These are phyloP conservation scores for Kuraishia molischiana DNA, from an alignment of 805 yeast species.

Conservation along the genomic window DNA sequence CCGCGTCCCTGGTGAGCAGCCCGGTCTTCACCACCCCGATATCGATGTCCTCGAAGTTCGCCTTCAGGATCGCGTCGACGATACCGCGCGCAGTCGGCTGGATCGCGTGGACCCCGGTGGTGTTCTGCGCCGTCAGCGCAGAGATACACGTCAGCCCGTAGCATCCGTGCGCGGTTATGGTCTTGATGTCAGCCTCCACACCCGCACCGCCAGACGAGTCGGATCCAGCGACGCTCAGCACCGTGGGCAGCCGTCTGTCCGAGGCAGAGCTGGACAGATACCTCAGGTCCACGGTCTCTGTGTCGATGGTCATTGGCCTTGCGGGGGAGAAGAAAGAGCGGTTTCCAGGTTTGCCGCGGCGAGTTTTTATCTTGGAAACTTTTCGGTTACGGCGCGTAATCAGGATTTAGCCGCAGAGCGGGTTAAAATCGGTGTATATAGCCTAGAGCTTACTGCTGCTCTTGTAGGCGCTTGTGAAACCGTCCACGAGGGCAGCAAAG, in stretches of 20 bases:
- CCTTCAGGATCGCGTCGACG: slow-evolving; percentile 39
- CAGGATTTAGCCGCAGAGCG: no score
- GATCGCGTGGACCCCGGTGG: slow-evolving; percentile 32
- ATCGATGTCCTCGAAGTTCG: slow-evolving; percentile 52
- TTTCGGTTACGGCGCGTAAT: no score
- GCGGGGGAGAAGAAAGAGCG: neutral
- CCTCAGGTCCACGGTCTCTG: slow-evolving; percentile 2
- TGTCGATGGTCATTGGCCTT: slow-evolving; percentile 1
- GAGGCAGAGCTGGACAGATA: neutral
- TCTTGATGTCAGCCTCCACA: slow-evolving; percentile 81
- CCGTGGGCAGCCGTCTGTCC: slow-evolving; percentile 21
- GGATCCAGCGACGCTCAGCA: slow-evolving; percentile 58
- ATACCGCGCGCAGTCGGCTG: slow-evolving; percentile 33
- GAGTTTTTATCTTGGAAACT: no score
- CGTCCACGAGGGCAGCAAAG: slow-evolving; percentile 30
- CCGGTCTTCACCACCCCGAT: slow-evolving; percentile 74
- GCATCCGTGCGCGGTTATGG: slow-evolving; percentile 70
- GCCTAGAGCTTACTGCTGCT: neutral
- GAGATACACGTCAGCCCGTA: slow-evolving; percentile 73
- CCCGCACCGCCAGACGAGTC: slow-evolving; percentile 94
- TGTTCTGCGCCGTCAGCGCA: slow-evolving; percentile 78
- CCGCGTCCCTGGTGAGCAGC: slow-evolving; percentile 49
- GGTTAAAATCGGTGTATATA: neutral
- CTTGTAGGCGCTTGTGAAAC: slow-evolving; percentile 16
- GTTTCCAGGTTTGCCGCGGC: neutral